Conservation (phyloP, 192 early-diverging fungal species). For the Umbelopsis sp. region DNA sequence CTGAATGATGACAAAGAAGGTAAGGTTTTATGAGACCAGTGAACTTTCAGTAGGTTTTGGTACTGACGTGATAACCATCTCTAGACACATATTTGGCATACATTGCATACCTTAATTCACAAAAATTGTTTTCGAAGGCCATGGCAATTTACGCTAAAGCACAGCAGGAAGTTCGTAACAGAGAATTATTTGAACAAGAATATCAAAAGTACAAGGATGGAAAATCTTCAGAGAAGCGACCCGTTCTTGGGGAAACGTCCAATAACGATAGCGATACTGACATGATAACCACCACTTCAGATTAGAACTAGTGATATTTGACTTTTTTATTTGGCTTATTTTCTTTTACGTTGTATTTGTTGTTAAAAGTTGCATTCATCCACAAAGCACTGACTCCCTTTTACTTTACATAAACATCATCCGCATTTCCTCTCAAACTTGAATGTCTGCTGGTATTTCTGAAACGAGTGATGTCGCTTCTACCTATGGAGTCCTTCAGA, state of each 20-base stretch:
- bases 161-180: slow-evolving; percentile 53
- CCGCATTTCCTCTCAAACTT: not conserved
- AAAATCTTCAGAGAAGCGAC: not conserved
- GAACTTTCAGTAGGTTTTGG: not conserved
- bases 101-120: slow-evolving; percentile 42
- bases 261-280: not conserved
- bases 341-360: slow-evolving; percentile 15
- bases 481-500: no score
- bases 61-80: not conserved
- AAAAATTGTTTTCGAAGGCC: slow-evolving; percentile 48
- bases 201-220: slow-evolving; percentile 24
- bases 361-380: slow-evolving; percentile 10
- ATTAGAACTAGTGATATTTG: not conserved
- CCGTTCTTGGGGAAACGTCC: not conserved
- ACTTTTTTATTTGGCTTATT: not conserved
- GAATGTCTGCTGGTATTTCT: no score
- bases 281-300: slow-evolving; percentile 16
- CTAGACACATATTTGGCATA: slow-evolving; percentile 46
- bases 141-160: slow-evolving; percentile 62
- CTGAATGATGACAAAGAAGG: slow-evolving; percentile 49
- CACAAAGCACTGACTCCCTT: not conserved
- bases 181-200: slow-evolving; percentile 49
- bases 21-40: slow-evolving; percentile 11
- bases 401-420: slow-evolving; percentile 1
- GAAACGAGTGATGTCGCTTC: not conserved